Conservation (phyloP, 805 yeast species). For the Cephaloascus albidus region DNA sequence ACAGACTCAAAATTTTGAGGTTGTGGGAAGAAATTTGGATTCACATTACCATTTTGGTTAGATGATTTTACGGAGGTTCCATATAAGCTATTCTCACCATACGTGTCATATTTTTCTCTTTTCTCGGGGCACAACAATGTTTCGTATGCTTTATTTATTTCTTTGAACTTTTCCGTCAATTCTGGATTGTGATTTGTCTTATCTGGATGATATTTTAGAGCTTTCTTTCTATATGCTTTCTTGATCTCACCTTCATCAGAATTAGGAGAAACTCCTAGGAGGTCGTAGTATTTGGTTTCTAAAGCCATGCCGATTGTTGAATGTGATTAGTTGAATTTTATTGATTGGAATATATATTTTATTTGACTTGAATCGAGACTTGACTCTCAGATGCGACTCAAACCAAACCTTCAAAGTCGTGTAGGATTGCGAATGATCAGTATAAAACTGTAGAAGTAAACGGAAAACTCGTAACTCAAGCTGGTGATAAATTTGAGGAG, state of each 20-base stretch:
- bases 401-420: no score
- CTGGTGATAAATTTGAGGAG: no score
- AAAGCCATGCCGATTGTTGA: no score
- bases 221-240: slow-evolving; percentile 21
- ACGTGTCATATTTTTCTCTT: slow-evolving; percentile 41
- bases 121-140: slow-evolving; percentile 37
- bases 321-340: no score
- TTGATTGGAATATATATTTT: no score
- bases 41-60: background rate
- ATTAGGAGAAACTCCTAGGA: slow-evolving; percentile 5
- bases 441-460: no score
- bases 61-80: no score
- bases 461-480: no score
- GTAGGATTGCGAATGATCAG: no score
- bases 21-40: no score
- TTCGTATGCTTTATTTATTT: slow-evolving; percentile 60
- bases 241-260: slow-evolving; percentile 12
- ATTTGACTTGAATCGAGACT: no score
- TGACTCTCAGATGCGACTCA: no score
- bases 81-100: slow-evolving; percentile 36
- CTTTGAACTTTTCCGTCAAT: slow-evolving; percentile 47
- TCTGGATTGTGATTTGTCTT: slow-evolving; percentile 41
- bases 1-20: background rate
- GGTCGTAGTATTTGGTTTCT: background rate
- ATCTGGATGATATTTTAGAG: slow-evolving; percentile 58